Evolutionary conservation across 1,284 basidiomycete species (phyloP).

Genomic region (Rhodotorula mucilaginosa): DNA sequence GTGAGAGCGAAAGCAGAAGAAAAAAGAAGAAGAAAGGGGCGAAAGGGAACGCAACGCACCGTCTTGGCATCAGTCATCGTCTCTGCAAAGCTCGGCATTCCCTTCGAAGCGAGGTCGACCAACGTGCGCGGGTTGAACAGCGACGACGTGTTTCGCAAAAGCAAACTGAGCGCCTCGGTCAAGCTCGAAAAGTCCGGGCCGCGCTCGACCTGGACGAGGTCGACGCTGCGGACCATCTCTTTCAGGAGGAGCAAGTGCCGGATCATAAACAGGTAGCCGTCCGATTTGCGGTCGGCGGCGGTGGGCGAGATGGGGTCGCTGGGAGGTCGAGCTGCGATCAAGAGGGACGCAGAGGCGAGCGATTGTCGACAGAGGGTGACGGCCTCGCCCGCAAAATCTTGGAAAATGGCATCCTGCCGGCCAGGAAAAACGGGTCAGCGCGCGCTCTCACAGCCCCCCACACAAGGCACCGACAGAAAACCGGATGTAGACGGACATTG

Average conservation of each 20-base stretch:
- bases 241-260: slow-evolving; percentile 87
- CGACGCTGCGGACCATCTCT: slow-evolving; percentile 75
- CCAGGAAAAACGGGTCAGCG: not conserved
- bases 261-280: slow-evolving; percentile 78
- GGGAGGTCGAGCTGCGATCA: slow-evolving; percentile 58
- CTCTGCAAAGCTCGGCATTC: slow-evolving; percentile 41
- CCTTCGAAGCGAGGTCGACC: slow-evolving; percentile 31
- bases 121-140: slow-evolving; percentile 41
- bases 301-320: not conserved
- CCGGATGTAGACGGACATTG: slow-evolving; percentile 58
- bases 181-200: slow-evolving; percentile 52
- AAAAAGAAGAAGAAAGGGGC: not conserved
- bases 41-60: slow-evolving; percentile 8
- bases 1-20: too few relatives aligned
- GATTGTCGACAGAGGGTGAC: slow-evolving; percentile 75
- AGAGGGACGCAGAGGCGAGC: slow-evolving; percentile 65
- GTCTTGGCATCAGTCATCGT: slow-evolving; percentile 49
- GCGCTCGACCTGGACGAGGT: slow-evolving; percentile 56
- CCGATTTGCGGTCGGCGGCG: slow-evolving; percentile 50
- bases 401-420: slow-evolving; percentile 76
- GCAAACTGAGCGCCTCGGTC: slow-evolving; percentile 44
- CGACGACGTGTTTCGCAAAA: slow-evolving; percentile 23
- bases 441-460: too few relatives aligned
- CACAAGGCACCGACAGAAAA: too few relatives aligned
- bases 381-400: slow-evolving; percentile 89